phyloP scores from a whole-genome alignment of 352 stramenopile genomes.

The Pythium aquatile region DNA sequence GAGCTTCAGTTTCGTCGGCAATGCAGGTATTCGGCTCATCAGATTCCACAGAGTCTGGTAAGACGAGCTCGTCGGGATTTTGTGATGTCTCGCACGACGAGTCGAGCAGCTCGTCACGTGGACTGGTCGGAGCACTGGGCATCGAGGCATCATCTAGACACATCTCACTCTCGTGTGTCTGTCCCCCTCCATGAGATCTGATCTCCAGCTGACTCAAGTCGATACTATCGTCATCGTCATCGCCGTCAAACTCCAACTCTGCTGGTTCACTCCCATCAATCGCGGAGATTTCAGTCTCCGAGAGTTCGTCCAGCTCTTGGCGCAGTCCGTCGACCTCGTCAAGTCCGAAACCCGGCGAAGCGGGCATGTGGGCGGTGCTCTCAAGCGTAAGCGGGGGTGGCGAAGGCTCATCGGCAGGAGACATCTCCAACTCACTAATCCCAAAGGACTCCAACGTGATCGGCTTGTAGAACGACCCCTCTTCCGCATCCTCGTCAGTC shows the following conservation, averaged over 20 bases:
- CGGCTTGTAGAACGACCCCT: constrained; percentile 22
- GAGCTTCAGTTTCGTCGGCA: too few relatives aligned
- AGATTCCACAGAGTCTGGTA: background rate
- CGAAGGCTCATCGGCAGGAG: constrained; percentile 19
- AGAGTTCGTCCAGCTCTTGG: background rate
- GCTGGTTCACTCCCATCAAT: background rate
- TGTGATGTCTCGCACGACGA: background rate
- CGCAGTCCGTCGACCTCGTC: background rate
- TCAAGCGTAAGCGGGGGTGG: background rate
- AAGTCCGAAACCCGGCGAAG: background rate
- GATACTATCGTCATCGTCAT: background rate
- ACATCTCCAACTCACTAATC: constrained; percentile 46
- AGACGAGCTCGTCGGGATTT: background rate
- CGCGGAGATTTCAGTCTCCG: background rate
- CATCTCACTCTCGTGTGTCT: background rate
- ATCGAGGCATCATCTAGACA: background rate
- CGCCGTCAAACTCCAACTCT: background rate
- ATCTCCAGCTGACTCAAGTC: background rate
- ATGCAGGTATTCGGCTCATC: background rate
- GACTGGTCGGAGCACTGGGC: background rate
- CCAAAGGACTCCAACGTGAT: constrained; percentile 46
- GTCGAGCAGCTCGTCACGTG: background rate
- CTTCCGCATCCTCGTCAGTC: constrained; percentile 2
- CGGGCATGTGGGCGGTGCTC: background rate
- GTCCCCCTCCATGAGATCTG: background rate